phyloP scores from a whole-genome alignment of 768 basidiomycete species.

The Kwoniella botswanensis region DNA sequence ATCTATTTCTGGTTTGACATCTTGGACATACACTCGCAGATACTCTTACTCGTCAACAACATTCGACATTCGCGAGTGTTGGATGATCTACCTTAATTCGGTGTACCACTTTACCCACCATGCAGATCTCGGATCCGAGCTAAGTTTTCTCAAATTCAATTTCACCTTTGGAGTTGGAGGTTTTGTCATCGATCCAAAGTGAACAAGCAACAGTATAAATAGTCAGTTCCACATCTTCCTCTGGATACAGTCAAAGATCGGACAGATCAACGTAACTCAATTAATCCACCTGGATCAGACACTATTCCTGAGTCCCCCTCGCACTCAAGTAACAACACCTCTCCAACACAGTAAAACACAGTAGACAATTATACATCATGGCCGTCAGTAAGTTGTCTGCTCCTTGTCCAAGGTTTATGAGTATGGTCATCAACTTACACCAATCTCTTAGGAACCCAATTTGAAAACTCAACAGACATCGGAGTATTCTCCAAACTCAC shows the following conservation, averaged over 20 bases:
- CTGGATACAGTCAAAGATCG: not conserved
- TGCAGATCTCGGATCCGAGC: not conserved
- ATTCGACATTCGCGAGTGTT: not conserved
- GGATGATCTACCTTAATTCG: not conserved
- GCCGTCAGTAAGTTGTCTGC: constrained; percentile 66
- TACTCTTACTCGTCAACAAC: not conserved
- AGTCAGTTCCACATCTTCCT: not conserved
- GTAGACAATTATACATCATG: constrained; percentile 60
- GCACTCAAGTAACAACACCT: not conserved
- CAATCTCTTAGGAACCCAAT: constrained; percentile 75
- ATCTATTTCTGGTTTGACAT: too few relatives aligned
- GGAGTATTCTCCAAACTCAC: constrained; percentile 98
- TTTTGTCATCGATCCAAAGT: not conserved
- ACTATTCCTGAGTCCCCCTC: too few relatives aligned
- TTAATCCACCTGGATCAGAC: too few relatives aligned
- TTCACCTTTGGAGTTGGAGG: not conserved
- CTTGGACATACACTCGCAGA: too few relatives aligned
- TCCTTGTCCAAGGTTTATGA: constrained; percentile 1
- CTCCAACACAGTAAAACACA: not conserved
- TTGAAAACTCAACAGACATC: constrained; percentile 92
- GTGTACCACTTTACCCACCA: not conserved
- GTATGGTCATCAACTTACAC: constrained; percentile 6
- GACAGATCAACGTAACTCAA: too few relatives aligned
- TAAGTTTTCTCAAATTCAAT: constrained; percentile 3
- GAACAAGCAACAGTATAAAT: not conserved